Conservation (phyloP, 805 yeast species). For the Jamesozyma gamospora region DNA sequence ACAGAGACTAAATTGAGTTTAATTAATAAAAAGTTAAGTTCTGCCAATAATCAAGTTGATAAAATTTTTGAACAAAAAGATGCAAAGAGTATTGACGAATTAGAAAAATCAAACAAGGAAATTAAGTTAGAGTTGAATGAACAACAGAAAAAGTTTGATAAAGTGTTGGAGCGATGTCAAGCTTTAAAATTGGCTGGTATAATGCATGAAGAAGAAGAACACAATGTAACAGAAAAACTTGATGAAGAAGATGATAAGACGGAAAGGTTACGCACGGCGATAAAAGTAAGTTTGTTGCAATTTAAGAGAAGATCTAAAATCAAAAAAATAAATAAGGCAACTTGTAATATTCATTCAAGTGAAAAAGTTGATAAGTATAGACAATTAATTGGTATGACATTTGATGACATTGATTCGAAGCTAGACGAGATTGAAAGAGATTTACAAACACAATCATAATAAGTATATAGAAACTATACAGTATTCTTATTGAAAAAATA, state of each 20-base stretch:
- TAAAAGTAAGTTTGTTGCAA: slow-evolving; percentile 44
- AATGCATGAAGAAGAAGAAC: slow-evolving; percentile 45
- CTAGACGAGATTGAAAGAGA: slow-evolving; percentile 65
- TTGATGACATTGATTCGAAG: slow-evolving; percentile 71
- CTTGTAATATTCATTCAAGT: slow-evolving; percentile 34
- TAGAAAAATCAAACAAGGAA: not conserved
- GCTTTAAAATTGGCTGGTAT: slow-evolving; percentile 48
- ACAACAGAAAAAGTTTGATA: slow-evolving; percentile 3
- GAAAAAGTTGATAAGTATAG: slow-evolving; percentile 70
- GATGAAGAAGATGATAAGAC: not conserved
- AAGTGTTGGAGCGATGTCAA: slow-evolving; percentile 49
- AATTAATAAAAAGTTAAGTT: not conserved
- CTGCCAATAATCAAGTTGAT: not conserved
- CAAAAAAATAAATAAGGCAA: slow-evolving; percentile 42
- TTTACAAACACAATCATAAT: slow-evolving; percentile 23
- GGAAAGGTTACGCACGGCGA: slow-evolving; percentile 22
- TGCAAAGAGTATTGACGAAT: not conserved
- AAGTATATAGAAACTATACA: no score
- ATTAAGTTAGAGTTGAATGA: not conserved
- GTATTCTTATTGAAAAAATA: no score
- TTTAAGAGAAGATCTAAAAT: slow-evolving; percentile 35
- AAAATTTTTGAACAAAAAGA: not conserved
- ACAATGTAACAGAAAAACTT: slow-evolving; percentile 6
- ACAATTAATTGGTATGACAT: slow-evolving; percentile 63
- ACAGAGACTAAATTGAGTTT: not conserved